Conservation (phyloP, 176 grass and related monocot genomes). For the Lolium perenne region DNA sequence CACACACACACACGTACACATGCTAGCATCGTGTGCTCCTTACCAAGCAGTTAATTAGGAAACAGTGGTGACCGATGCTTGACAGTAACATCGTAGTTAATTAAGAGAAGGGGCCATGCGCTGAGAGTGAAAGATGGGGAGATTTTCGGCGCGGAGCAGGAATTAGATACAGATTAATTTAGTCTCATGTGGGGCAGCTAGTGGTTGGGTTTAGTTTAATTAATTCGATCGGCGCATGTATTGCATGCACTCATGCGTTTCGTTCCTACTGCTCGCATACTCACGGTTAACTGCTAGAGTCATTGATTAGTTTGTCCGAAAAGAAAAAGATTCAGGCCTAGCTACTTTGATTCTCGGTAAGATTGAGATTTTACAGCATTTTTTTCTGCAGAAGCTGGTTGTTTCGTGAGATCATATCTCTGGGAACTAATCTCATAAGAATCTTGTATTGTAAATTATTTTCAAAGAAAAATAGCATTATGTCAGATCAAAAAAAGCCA, state of each 20-base stretch:
- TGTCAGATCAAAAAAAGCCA: too few relatives aligned
- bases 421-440: too few relatives aligned
- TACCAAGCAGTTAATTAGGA: background rate
- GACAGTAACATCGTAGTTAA: background rate
- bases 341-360: too few relatives aligned
- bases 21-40: background rate
- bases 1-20: background rate
- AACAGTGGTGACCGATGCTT: background rate
- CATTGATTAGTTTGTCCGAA: too few relatives aligned
- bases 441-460: too few relatives aligned
- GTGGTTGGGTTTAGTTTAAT: background rate
- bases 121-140: background rate
- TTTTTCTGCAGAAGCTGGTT: too few relatives aligned
- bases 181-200: background rate
- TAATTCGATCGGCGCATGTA: background rate
- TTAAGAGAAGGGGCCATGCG: background rate
- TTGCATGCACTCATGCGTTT: constrained; percentile 4
- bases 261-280: background rate
- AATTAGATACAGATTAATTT: background rate
- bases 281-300: background rate
- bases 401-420: too few relatives aligned
- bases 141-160: background rate
- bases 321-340: too few relatives aligned
- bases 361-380: too few relatives aligned
- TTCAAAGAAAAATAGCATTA: too few relatives aligned